Conservation (phyloP, 2,329 filamentous ascomycete genomes). For the Aureobasidium sp. region DNA sequence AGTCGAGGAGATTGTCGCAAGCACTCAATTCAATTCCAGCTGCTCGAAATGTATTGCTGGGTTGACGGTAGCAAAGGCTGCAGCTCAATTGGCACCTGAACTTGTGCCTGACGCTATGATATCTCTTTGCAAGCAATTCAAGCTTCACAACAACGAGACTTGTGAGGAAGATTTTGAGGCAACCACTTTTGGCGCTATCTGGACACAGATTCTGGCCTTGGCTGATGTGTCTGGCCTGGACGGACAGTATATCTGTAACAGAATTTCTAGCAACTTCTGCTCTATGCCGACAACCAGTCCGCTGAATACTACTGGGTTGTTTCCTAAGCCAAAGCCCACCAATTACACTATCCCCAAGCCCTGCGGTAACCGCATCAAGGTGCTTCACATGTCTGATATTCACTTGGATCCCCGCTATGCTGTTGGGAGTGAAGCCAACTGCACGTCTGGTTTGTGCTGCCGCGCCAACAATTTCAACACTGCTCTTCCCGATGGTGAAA, state of each 20-base stretch:
- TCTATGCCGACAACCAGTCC: constrained; percentile 38
- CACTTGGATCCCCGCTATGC: constrained; percentile 47
- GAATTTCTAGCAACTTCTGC: constrained; percentile 43
- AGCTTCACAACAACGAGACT: constrained; percentile 40
- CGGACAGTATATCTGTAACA: constrained; percentile 52
- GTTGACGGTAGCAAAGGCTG: constrained; percentile 44
- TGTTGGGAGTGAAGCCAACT: constrained; percentile 48
- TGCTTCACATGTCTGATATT: constrained; percentile 49
- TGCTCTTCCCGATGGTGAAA: constrained; percentile 27
- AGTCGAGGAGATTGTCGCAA: constrained; percentile 39
- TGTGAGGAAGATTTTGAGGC: constrained; percentile 45
- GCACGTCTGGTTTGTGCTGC: constrained; percentile 47
- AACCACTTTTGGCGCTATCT: constrained; percentile 47
- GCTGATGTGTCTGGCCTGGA: constrained; percentile 50
- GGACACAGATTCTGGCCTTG: constrained; percentile 50
- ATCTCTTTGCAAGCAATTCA: constrained; percentile 43
- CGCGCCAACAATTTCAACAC: constrained; percentile 38
- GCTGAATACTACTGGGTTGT: constrained; percentile 40
- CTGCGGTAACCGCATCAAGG: constrained; percentile 49
- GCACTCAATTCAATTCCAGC: constrained; percentile 32
- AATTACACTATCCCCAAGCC: constrained; percentile 38
- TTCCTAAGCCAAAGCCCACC: constrained; percentile 49
- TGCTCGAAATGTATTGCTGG: constrained; percentile 50
- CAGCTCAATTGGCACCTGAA: constrained; percentile 44
- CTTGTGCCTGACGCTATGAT: constrained; percentile 47